A percentile compares a stretch with the other conserved stretches of the same genome.
phyloP scores from a whole-genome alignment of 306 rosid genomes.

The Acacia acuminata region DNA sequence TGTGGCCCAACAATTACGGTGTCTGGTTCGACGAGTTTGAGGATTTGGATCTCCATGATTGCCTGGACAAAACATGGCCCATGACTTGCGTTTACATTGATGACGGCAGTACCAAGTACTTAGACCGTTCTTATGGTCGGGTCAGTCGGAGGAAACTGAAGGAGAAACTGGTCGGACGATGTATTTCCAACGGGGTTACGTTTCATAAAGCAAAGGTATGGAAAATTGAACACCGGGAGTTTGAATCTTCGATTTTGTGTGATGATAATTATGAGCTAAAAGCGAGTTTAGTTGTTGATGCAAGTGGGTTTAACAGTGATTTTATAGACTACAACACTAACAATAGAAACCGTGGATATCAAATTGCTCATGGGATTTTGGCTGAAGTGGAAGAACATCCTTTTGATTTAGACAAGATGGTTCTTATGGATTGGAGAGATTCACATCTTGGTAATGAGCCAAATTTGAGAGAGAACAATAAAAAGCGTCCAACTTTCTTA shows the following conservation, averaged over 20 bases:
- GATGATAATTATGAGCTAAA: constrained; percentile 64
- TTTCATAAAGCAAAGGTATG: constrained; percentile 70
- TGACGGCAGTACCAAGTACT: constrained; percentile 56
- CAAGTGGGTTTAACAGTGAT: constrained; percentile 68
- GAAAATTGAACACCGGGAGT: constrained; percentile 60
- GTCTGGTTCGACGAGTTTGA: constrained; percentile 86
- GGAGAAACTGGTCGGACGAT: constrained; percentile 47
- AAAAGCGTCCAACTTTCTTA: constrained; percentile 68
- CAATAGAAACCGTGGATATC: constrained; percentile 62
- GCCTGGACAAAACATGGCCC: constrained; percentile 81
- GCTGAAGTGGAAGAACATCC: constrained; percentile 84
- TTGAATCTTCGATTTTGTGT: constrained; percentile 55
- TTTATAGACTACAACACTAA: constrained; percentile 51
- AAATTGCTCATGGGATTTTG: constrained; percentile 83
- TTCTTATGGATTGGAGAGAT: constrained; percentile 62
- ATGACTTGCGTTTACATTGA: constrained; percentile 56
- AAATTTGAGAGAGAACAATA: constrained; percentile 49
- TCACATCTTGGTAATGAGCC: constrained; percentile 83
- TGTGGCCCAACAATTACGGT: constrained; percentile 93
- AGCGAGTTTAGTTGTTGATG: constrained; percentile 77
- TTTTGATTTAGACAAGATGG: constrained; percentile 79
- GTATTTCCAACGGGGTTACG: constrained; percentile 61
- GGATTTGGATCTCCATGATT: constrained; percentile 55
- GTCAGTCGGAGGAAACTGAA: constrained; percentile 68
- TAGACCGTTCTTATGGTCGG: constrained; percentile 68